phyloP scores from a whole-genome alignment of 805 yeast genomes.

The Kazachstania psychrophila region DNA sequence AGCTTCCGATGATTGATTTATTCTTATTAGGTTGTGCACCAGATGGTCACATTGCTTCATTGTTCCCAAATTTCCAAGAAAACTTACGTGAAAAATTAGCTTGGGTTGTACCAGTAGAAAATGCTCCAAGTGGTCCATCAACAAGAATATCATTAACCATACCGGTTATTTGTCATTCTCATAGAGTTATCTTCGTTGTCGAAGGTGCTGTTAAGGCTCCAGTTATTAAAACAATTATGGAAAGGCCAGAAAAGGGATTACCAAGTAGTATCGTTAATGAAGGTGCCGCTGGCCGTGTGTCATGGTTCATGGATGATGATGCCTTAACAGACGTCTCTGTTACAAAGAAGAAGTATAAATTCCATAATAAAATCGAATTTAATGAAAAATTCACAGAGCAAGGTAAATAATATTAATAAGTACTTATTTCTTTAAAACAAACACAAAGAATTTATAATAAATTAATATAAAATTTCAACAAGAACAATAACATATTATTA shows the following conservation, averaged over 20 bases:
- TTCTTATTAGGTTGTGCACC: slow-evolving; percentile 95
- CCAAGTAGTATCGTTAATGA: slow-evolving; percentile 92
- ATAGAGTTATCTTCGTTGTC: slow-evolving; percentile 86
- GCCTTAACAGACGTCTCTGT: slow-evolving; percentile 70
- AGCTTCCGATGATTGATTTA: slow-evolving; percentile 88
- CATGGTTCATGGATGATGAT: slow-evolving; percentile 95
- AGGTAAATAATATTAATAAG: no score
- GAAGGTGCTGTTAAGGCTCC: slow-evolving; percentile 96
- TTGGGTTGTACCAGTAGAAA: slow-evolving; percentile 89
- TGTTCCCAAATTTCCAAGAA: slow-evolving; percentile 81
- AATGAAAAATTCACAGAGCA: slow-evolving; percentile 5
- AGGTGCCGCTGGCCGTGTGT: slow-evolving; percentile 91
- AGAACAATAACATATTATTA: no score
- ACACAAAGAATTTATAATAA: no score
- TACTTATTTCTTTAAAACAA: no score
- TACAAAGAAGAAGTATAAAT: slow-evolving; percentile 27
- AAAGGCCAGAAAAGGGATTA: slow-evolving; percentile 91
- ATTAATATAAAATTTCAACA: no score
- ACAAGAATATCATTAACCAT: slow-evolving; percentile 82
- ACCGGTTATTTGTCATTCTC: slow-evolving; percentile 92
- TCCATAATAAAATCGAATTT: slow-evolving; percentile 9
- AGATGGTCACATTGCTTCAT: slow-evolving; percentile 95
- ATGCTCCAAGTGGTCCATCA: slow-evolving; percentile 84
- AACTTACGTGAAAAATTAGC: slow-evolving; percentile 82
- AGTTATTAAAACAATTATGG: slow-evolving; percentile 82